These are phyloP conservation scores for Entomortierella parvispora DNA, from an alignment of 192 early-diverging fungal species.

Conservation along the genomic window DNA sequence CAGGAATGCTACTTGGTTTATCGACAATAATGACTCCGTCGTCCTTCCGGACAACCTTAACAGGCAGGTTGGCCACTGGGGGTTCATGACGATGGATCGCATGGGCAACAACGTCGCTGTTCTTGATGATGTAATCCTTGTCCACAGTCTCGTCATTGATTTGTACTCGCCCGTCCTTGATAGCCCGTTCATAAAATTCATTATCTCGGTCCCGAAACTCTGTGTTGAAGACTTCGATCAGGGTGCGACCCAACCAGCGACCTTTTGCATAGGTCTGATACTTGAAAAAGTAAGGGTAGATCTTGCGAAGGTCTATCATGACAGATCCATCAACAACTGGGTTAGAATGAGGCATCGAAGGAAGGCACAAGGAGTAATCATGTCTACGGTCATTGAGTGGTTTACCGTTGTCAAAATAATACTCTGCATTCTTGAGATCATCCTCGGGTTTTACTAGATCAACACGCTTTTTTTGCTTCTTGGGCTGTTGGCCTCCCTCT, in stretches of 20 bases:
- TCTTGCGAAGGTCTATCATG: constrained; percentile 76
- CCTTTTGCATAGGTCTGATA: constrained; percentile 89
- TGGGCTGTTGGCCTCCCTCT: constrained; percentile 15
- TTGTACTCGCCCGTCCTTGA: constrained; percentile 81
- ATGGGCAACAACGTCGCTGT: constrained; percentile 85
- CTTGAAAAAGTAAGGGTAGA: constrained; percentile 85
- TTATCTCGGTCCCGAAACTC: constrained; percentile 89
- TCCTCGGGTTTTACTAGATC: constrained; percentile 43
- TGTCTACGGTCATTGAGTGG: no score
- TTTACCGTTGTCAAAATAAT: constrained; percentile 70
- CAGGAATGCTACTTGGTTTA: constrained; percentile 93
- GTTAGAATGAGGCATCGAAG: neutral
- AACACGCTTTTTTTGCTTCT: constrained; percentile 49
- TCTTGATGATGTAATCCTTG: constrained; percentile 72
- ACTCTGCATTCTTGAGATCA: constrained; percentile 59
- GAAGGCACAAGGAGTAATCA: no score
- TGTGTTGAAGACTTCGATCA: constrained; percentile 85
- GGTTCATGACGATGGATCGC: constrained; percentile 96
- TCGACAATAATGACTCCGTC: constrained; percentile 83
- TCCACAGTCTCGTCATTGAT: constrained; percentile 74
- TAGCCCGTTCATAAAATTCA: constrained; percentile 87
- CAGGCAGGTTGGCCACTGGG: constrained; percentile 72
- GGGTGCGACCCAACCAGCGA: constrained; percentile 80
- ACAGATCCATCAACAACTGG: neutral
- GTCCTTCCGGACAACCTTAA: constrained; percentile 74